Conservation (phyloP, 2,329 filamentous ascomycete genomes). For the Cryphonectria japonica region DNA sequence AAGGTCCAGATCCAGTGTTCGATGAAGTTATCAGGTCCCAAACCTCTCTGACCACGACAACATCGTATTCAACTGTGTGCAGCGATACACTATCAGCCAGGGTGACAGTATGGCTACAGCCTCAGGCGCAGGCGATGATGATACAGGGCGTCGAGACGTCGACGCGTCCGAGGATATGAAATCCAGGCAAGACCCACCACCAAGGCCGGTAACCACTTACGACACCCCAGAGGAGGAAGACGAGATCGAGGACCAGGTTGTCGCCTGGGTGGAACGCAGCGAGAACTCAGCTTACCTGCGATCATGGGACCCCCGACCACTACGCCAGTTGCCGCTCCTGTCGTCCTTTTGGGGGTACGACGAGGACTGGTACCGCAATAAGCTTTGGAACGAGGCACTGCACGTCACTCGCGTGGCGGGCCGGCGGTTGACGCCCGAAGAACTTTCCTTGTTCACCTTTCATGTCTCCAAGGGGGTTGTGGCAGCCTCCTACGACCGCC, state of each 20-base stretch:
- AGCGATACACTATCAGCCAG: background rate
- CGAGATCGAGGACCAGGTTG: background rate
- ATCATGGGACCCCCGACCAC: slow-evolving; percentile 3
- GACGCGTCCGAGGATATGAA: background rate
- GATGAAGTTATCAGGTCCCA: background rate
- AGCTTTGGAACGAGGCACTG: background rate
- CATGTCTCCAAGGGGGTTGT: slow-evolving; percentile 10
- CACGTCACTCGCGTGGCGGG: slow-evolving; percentile 6
- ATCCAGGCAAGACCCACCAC: slow-evolving; percentile 2
- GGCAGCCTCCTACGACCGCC: slow-evolving; percentile 19
- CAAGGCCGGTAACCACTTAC: background rate
- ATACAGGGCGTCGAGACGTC: background rate
- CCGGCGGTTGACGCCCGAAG: slow-evolving; percentile 9
- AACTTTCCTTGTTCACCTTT: slow-evolving; percentile 8
- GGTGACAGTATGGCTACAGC: background rate
- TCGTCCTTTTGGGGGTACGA: slow-evolving; percentile 15
- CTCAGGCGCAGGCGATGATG: background rate
- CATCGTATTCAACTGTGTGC: background rate
- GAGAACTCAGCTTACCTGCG: background rate
- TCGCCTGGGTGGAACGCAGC: slow-evolving; percentile 2
- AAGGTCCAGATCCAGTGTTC: background rate
- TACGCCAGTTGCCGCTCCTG: slow-evolving; percentile 12
- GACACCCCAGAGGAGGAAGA: slow-evolving; percentile 2
- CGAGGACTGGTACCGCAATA: background rate
- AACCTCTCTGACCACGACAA: background rate